These are phyloP conservation scores for Polyplosphaeria fusca DNA, from an alignment of 495 filamentous ascomycete species.

Conservation along the genomic window DNA sequence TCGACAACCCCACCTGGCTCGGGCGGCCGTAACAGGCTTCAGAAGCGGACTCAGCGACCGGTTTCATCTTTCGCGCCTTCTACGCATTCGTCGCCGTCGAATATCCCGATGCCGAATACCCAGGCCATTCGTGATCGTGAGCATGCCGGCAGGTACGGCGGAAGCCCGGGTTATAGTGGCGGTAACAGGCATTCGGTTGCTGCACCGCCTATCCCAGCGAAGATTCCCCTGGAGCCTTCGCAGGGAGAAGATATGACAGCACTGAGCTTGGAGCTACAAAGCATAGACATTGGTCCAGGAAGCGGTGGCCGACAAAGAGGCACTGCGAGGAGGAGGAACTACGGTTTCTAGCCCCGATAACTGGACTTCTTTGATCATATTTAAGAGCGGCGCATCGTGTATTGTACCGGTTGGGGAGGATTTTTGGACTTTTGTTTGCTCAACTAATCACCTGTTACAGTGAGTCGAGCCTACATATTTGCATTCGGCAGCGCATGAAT, in stretches of 20 bases:
- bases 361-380: too few relatives aligned
- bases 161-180: slow-evolving; percentile 18
- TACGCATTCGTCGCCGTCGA: slow-evolving; percentile 4
- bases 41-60: slow-evolving; percentile 47
- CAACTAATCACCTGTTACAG: too few relatives aligned
- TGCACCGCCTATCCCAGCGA: slow-evolving; percentile 69
- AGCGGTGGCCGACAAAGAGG: slow-evolving; percentile 11
- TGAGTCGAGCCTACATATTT: too few relatives aligned
- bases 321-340: slow-evolving; percentile 5
- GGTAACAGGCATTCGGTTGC: slow-evolving; percentile 33
- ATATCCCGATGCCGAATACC: slow-evolving; percentile 18
- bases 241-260: slow-evolving; percentile 54
- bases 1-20: slow-evolving; percentile 7
- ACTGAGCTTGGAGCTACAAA: slow-evolving; percentile 74
- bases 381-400: too few relatives aligned
- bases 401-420: too few relatives aligned
- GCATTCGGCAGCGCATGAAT: too few relatives aligned
- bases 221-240: slow-evolving; percentile 59
- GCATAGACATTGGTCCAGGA: slow-evolving; percentile 72
- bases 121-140: slow-evolving; percentile 27
- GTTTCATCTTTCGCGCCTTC: slow-evolving; percentile 11
- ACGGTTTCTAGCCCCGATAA: slow-evolving; percentile 6
- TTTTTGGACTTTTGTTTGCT: too few relatives aligned
- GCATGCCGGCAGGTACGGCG: slow-evolving; percentile 16
- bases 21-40: slow-evolving; percentile 56